Evolutionary conservation across 2,329 filamentous ascomycete species (phyloP), one percentile per base, ranked within the genome.

Genomic region (Epichloe sibirici): DNA sequence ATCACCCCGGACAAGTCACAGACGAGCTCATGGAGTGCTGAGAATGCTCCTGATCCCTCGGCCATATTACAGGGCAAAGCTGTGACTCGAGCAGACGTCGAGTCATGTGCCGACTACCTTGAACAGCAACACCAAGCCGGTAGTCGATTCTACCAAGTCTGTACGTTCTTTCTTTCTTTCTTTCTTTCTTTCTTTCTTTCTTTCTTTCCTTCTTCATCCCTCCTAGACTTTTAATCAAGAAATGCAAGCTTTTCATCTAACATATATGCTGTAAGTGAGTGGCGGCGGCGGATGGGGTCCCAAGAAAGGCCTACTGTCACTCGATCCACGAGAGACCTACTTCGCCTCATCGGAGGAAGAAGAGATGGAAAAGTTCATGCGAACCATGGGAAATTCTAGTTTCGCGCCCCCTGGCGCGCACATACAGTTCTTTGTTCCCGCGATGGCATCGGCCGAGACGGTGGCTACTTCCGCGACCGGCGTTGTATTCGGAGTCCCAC

Each of bases 231-330:
- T 8, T 43, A 4, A 23, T 13, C 9, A n/a, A 15, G 12, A 23
- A 39, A 21, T 1, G 12, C 17, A 15, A 42, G 4, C 5, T 8
- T n/a, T 40, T 43, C 11, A 12, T 46, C 59, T 67, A 53, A 66
- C 47, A 38, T 5, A 7, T 5, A 15, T 23, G 34, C 9, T 35
- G 39, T 44, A 76, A 76, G 79, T 90, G 57, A 90, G 86, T 61
- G 88, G 88, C 4, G 88, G 88, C 45, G 88, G 88, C 43, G 88
- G 88, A 21, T 94, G 88, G 88, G 88, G 88, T 15, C 73, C 78
- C 52, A 93, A 91, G 65, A 82, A 85, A 60, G 88, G 88, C 0
- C 71, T 94, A 0, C 70, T 94, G 3, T 88, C 88, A 5, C 74
- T 94, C 4, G 88, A 93, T 61, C 86, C 88, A 3, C 77, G 88